A percentile compares a stretch with the other conserved stretches of the same genome.
Conservation (phyloP, 768 basidiomycete species). For the Tulasnella calospora region DNA sequence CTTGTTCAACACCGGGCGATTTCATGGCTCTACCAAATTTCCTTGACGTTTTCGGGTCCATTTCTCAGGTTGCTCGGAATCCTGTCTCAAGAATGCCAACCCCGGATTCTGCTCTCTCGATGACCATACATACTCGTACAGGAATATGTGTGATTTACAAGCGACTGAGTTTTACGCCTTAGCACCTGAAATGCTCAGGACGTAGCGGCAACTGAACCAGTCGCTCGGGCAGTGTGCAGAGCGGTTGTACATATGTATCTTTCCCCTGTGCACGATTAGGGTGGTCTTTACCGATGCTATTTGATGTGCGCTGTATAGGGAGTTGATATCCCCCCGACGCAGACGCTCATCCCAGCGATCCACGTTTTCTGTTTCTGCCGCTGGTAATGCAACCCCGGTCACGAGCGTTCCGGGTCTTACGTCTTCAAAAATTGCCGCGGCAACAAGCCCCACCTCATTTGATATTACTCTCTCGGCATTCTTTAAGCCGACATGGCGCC, state of each 20-base stretch:
- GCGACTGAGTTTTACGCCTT: not conserved
- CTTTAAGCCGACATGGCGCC: not conserved
- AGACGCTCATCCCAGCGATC: constrained; percentile 13
- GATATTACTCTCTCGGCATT: not conserved
- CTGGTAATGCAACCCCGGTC: constrained; percentile 4
- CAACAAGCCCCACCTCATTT: not conserved
- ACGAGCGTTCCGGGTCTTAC: too few relatives aligned
- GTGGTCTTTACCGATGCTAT: too few relatives aligned
- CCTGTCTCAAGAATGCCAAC: constrained; percentile 13
- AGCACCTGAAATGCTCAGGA: not conserved
- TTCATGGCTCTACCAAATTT: not conserved
- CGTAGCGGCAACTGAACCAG: not conserved
- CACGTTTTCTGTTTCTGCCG: constrained; percentile 2
- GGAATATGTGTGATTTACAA: not conserved
- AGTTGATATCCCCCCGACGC: constrained; percentile 6
- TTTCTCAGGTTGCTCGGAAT: constrained; percentile 10
- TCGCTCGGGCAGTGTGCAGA: not conserved
- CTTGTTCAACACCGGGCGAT: not conserved
- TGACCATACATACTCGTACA: not conserved
- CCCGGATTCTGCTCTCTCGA: constrained; percentile 43
- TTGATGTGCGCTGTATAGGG: not conserved
- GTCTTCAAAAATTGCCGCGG: not conserved
- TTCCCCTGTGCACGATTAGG: too few relatives aligned
- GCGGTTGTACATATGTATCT: constrained; percentile 8
- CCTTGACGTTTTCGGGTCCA: not conserved